Evolutionary conservation across 164 flowering plant genomes (phyloP), one percentile per base, ranked within the genome.

Genomic region (Dillenia turbinata): DNA sequence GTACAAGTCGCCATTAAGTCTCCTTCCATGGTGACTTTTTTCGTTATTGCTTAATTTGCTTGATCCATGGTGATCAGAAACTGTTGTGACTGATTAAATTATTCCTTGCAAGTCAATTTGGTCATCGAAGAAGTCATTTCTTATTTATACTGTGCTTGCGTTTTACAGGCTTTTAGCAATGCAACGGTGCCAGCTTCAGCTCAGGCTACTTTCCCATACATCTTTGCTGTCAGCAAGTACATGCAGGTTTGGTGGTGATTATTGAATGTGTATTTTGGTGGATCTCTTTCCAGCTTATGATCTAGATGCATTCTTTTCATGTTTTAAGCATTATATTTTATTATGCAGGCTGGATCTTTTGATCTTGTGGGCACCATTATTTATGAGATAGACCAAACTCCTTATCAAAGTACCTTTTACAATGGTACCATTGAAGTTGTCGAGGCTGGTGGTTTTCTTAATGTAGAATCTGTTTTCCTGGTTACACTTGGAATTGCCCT

Each of bases 371-470:
- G 93, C 59, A 80, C 84, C 49, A 83, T 94, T 62, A 59, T 88
- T 57, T 94, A 91, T 77, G 96, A 94, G 76, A 85, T 91, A 56
- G 96, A 94, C 57, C 84, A 89, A 70, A 73, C 78, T 9, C 88
- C 80, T 5, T 84, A 85, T 67, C 93, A 88, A 67, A 91, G 74
- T 62, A 75, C 83, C 56, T 91, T 91, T 75, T 94, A 80, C 66
- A 91, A 94, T 76, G 96, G 99, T 47, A 91, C 99, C 44, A 72
- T 94, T 69, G 99, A 94, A 83, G 99, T 89, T 73, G 85, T 79
- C 66, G 97, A 94, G 66, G 73, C 89, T 67, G 85, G 92, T 71
- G 87, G 82, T 56, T 71, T 75, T 63, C 69, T 94, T 62, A 91
- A 89, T 70, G 67, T 85, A 43, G 96, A 94, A 66, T 83, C 99